Evolutionary conservation across 352 stramenopile genomes (phyloP).

Genomic region (Albugo laibachii): DNA sequence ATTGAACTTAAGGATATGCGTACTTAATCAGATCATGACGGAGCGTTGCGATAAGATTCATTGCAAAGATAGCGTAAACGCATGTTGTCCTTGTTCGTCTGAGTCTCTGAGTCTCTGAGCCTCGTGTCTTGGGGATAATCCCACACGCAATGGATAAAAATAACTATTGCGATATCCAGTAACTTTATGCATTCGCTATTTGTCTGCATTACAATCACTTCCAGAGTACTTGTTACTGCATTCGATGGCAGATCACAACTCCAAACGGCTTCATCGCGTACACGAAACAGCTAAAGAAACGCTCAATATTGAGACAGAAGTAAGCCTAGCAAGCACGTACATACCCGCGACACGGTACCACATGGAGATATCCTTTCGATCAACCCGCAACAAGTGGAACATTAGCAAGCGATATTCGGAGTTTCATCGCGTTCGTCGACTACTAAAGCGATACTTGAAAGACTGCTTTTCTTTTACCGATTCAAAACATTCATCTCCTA

Average conservation of each 20-base stretch:
- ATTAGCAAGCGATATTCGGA: constrained; percentile 77
- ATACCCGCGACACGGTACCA: constrained; percentile 65
- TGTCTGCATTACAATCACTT: background rate
- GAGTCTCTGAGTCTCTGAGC: background rate
- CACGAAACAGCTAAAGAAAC: constrained; percentile 59
- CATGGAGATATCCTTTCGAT: constrained; percentile 74
- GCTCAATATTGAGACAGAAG: constrained; percentile 65
- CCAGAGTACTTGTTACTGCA: no score
- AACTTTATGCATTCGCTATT: constrained; percentile 11
- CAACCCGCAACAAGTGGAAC: constrained; percentile 71
- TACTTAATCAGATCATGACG: constrained; percentile 15
- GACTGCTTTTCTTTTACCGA: constrained; percentile 12
- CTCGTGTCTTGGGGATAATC: background rate
- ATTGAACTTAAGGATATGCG: constrained; percentile 2
- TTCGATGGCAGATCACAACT: constrained; percentile 33
- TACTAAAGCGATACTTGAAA: constrained; percentile 45
- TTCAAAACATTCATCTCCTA: constrained; percentile 2
- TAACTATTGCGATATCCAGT: background rate
- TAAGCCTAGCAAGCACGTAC: constrained; percentile 19
- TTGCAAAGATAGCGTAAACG: no score
- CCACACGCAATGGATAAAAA: constrained; percentile 3
- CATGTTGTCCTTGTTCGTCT: background rate
- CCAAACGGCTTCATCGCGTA: constrained; percentile 42
- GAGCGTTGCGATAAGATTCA: no score
- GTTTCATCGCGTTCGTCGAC: constrained; percentile 48